phyloP scores from a whole-genome alignment of 441 rosid species.

The Aleurites moluccanus region DNA sequence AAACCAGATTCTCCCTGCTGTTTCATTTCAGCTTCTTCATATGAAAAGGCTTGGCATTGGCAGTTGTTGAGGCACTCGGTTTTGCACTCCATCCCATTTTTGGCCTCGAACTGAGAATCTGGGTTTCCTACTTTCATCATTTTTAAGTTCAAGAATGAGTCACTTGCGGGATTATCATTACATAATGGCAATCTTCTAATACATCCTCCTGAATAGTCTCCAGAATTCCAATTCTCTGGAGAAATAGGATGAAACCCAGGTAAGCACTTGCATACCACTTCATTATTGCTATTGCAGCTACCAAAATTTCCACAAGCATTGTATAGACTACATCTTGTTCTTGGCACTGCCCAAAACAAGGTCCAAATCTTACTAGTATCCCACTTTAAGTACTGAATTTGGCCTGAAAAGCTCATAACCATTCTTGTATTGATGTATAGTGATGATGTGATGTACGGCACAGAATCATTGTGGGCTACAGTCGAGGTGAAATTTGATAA shows the following conservation, averaged over 20 bases:
- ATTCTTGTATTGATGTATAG: conserved; percentile 39
- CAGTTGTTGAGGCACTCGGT: conserved; percentile 50
- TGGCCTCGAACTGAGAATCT: conserved; percentile 39
- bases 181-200: conserved; percentile 40
- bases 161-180: conserved; percentile 28
- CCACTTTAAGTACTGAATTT: conserved; percentile 42
- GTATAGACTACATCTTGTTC: conserved; percentile 43
- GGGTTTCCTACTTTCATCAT: conserved; percentile 57
- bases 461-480: conserved; percentile 25
- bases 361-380: conserved; percentile 40
- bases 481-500: conserved; percentile 50
- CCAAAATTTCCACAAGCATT: conserved; percentile 59
- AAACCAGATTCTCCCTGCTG: conserved; percentile 17
- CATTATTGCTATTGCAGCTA: conserved; percentile 49
- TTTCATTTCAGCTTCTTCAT: conserved; percentile 18
- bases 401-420: conserved; percentile 45
- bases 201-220: conserved; percentile 58
- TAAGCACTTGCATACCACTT: conserved; percentile 50
- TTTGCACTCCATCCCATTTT: conserved; percentile 44
- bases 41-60: conserved; percentile 58
- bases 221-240: conserved; percentile 35
- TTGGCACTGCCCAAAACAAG: conserved; percentile 50
- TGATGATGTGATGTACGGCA: conserved; percentile 36
- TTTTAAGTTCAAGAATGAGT: conserved; percentile 44
- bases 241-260: conserved; percentile 52